A percentile compares a stretch with the other conserved stretches of the same genome.
phyloP scores from a whole-genome alignment of 495 filamentous ascomycete genomes.

The Terfezia claveryi region DNA sequence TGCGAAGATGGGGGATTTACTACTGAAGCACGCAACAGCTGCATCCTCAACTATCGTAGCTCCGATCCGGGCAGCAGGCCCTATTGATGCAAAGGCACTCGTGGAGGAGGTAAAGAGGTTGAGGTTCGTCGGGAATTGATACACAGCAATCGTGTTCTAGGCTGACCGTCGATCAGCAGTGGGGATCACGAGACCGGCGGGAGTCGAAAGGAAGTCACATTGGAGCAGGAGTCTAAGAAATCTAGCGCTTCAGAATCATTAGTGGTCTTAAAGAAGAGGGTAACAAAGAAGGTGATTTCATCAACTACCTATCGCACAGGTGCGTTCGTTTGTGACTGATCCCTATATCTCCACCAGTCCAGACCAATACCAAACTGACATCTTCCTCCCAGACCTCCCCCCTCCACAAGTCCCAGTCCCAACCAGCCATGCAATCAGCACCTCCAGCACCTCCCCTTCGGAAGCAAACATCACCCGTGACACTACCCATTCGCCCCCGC shows the following conservation, averaged over 20 bases:
- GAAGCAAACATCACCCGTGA: no score
- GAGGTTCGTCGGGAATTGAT: slow-evolving; percentile 6
- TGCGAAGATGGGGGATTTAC: slow-evolving; percentile 62
- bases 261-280: slow-evolving; percentile 8
- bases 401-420: background rate
- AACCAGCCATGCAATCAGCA: no score
- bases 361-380: background rate
- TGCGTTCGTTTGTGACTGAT: no score
- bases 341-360: no score
- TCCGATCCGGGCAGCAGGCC: background rate
- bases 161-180: no score
- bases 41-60: background rate
- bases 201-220: no score
- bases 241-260: background rate
- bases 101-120: slow-evolving; percentile 16
- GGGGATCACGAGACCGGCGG: no score
- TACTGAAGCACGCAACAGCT: slow-evolving; percentile 17
- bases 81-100: background rate
- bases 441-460: no score
- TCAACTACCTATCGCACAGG: no score
- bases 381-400: slow-evolving; percentile 5
- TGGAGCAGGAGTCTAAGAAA: no score
- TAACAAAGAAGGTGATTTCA: slow-evolving; percentile 5
- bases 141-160: no score
- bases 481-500: no score